Evolutionary conservation across 1,284 basidiomycete genomes (phyloP).

Genomic region (Athelia sp.): DNA sequence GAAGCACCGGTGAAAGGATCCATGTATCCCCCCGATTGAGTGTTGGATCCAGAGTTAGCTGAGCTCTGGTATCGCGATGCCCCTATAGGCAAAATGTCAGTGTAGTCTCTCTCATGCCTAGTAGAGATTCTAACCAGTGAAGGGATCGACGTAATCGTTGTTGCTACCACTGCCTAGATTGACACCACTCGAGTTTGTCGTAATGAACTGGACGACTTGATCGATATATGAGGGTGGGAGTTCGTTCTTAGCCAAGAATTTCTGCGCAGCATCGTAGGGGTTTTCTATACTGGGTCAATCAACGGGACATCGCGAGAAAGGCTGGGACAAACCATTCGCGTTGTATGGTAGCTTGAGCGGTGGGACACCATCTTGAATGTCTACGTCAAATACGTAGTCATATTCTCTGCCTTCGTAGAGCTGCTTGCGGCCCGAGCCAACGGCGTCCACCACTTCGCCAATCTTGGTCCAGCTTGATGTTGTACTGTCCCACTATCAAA

Average conservation of each 20-base stretch:
- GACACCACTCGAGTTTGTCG: slow-evolving; percentile 83
- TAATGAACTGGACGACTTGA: slow-evolving; percentile 91
- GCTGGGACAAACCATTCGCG: slow-evolving; percentile 57
- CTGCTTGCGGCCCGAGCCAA: slow-evolving; percentile 84
- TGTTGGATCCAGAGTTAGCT: slow-evolving; percentile 19
- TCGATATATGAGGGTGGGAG: slow-evolving; percentile 83
- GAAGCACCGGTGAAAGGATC: slow-evolving; percentile 76
- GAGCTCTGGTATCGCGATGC: slow-evolving; percentile 56
- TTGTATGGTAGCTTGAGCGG: slow-evolving; percentile 96
- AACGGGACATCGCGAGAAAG: slow-evolving; percentile 4
- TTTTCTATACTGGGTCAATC: slow-evolving; percentile 61
- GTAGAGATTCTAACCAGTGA: slow-evolving; percentile 54
- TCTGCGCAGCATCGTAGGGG: slow-evolving; percentile 85
- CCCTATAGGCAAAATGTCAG: slow-evolving; percentile 21
- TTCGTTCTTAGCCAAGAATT: slow-evolving; percentile 83
- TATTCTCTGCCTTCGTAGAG: slow-evolving; percentile 91
- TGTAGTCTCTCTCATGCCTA: not conserved
- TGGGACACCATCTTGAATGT: slow-evolving; percentile 89
- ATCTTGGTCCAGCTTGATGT: slow-evolving; percentile 84
- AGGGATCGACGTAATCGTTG: slow-evolving; percentile 81
- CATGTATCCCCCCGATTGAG: slow-evolving; percentile 20
- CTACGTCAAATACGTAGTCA: slow-evolving; percentile 98
- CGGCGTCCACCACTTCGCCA: slow-evolving; percentile 93
- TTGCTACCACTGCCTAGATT: slow-evolving; percentile 49
- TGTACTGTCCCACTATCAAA: slow-evolving; percentile 70